A percentile compares a stretch with the other conserved stretches of the same genome.
Conservation (phyloP, 2,329 filamentous ascomycete genomes). For the Juglanconis oblonga region DNA sequence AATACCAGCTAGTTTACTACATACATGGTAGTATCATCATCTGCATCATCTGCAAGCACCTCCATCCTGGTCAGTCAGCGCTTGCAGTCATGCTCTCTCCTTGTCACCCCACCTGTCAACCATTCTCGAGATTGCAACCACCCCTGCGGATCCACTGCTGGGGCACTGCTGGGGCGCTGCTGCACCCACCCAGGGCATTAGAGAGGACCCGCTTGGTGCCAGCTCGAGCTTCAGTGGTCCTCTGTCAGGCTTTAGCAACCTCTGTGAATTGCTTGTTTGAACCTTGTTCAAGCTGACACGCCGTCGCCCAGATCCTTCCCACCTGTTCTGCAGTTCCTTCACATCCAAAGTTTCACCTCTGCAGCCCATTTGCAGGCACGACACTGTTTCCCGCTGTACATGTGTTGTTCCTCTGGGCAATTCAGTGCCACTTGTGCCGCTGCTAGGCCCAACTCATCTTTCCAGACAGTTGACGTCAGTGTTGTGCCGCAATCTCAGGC, state of each 20-base stretch:
- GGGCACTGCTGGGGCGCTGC: neutral
- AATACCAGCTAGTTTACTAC: too few species aligned
- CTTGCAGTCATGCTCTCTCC: neutral
- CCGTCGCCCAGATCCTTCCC: neutral
- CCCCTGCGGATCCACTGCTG: neutral
- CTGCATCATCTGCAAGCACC: neutral
- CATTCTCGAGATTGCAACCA: neutral
- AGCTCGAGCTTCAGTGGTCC: neutral
- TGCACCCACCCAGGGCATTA: neutral
- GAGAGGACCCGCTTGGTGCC: neutral
- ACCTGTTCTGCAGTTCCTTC: neutral
- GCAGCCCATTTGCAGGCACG: neutral
- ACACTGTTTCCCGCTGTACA: neutral
- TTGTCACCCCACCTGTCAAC: conserved; percentile 1
- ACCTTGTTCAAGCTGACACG: neutral
- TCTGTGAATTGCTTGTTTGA: too few species aligned
- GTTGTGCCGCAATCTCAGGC: neutral
- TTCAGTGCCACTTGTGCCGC: neutral
- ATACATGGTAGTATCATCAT: neutral
- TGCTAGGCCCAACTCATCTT: neutral
- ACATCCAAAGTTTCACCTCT: neutral
- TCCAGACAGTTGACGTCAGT: conserved; percentile 8
- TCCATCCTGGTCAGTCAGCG: neutral
- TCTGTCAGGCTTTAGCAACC: neutral
- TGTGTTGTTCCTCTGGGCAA: neutral